Percentiles rank a stretch among this genome's conserved stretches.
These are phyloP conservation scores for Parastagonospora nodorum DNA, from an alignment of 2,329 filamentous ascomycete genomes.

Conservation along the genomic window DNA sequence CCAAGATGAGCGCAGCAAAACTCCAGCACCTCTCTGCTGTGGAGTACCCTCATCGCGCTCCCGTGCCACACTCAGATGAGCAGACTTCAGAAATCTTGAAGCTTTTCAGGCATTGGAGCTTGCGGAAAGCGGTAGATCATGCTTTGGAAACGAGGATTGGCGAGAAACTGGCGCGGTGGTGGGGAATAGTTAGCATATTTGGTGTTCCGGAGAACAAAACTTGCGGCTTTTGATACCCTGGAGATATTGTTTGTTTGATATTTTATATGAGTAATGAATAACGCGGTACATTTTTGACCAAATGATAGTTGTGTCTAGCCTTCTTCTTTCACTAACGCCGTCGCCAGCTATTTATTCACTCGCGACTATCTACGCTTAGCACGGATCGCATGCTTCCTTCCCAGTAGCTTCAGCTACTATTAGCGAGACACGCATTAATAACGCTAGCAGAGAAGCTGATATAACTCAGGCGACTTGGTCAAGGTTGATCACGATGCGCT, in stretches of 20 bases:
- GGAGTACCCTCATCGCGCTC: constrained; percentile 7
- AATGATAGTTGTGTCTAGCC: too few species aligned
- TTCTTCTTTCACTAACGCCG: too few species aligned
- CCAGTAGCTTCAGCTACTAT: too few species aligned
- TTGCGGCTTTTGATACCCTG: neutral
- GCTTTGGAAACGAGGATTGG: neutral
- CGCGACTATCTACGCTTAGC: too few species aligned
- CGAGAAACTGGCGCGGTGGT: neutral
- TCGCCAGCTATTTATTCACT: too few species aligned
- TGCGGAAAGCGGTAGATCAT: neutral
- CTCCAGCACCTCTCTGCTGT: constrained; percentile 11
- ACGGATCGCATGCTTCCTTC: too few species aligned
- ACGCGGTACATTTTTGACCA: neutral
- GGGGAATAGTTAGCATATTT: neutral
- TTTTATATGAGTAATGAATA: neutral
- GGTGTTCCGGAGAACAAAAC: neutral
- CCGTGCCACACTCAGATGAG: neutral
- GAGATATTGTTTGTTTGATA: neutral
- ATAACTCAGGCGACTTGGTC: too few species aligned
- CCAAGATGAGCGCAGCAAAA: constrained; percentile 12
- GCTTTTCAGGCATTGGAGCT: neutral
- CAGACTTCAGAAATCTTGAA: neutral
- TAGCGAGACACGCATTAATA: too few species aligned
- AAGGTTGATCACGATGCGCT: too few species aligned
- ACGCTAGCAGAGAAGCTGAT: too few species aligned